Conservation (phyloP, 164 flowering plant genomes). For the Vitis labrusca region DNA sequence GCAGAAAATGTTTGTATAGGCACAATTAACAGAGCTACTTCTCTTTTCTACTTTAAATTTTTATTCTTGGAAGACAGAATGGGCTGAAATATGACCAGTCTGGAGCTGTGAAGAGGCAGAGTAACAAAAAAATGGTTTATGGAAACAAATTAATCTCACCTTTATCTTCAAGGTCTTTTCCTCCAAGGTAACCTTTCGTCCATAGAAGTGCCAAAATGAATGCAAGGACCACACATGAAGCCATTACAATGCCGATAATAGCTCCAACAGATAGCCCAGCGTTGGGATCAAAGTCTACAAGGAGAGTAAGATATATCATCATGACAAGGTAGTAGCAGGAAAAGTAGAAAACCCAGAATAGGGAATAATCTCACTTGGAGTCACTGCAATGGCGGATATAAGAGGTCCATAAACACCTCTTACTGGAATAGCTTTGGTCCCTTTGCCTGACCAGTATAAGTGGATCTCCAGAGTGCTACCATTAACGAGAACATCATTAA, state of each 20-base stretch:
- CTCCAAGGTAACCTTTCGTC: conserved; percentile 44
- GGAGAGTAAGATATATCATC: background rate
- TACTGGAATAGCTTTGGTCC: conserved; percentile 63
- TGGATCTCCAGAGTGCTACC: conserved; percentile 68
- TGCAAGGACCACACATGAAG: conserved; percentile 32
- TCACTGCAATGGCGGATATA: conserved; percentile 73
- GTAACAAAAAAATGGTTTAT: too few relatives aligned
- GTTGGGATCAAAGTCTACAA: conserved; percentile 56
- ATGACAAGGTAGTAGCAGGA: background rate
- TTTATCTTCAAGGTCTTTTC: conserved; percentile 45
- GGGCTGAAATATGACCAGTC: too few relatives aligned
- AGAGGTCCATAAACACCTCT: conserved; percentile 85
- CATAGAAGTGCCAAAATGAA: conserved; percentile 43
- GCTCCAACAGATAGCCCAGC: conserved; percentile 58
- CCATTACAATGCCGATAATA: conserved; percentile 64
- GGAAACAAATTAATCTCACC: conserved; percentile 33
- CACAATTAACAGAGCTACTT: too few relatives aligned
- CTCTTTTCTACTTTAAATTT: too few relatives aligned
- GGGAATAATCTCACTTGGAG: conserved; percentile 60
- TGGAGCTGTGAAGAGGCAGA: too few relatives aligned
- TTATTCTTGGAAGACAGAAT: too few relatives aligned
- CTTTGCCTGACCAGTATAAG: conserved; percentile 86
- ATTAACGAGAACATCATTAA: conserved; percentile 36
- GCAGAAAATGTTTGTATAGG: background rate
- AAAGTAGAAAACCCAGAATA: background rate